These are phyloP conservation scores for Cyamopsis tetragonoloba DNA, from an alignment of 306 rosid species.

Conservation along the genomic window DNA sequence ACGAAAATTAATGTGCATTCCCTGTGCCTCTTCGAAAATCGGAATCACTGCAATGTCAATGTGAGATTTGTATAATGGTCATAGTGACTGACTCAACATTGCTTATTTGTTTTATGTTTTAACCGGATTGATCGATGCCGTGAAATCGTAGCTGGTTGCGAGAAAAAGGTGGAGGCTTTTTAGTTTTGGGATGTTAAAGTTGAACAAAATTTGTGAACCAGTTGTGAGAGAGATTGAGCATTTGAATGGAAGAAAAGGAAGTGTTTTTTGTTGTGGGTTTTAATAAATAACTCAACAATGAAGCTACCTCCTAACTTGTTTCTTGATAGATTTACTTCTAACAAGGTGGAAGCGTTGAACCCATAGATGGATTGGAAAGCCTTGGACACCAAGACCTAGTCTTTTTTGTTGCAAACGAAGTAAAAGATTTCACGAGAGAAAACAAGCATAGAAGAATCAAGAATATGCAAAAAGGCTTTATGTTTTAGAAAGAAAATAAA, in stretches of 20 bases:
- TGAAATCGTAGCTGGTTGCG: conserved; percentile 41
- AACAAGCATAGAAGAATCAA: conserved; percentile 36
- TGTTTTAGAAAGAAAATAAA: conserved; percentile 10
- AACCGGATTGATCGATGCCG: too few species aligned
- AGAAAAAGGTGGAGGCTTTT: conserved; percentile 61
- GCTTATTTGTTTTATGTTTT: too few species aligned
- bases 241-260: conserved; percentile 44
- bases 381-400: conserved; percentile 35
- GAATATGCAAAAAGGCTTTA: conserved; percentile 41
- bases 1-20: too few species aligned
- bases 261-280: conserved; percentile 12
- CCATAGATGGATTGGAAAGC: conserved; percentile 72
- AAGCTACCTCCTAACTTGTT: conserved; percentile 69
- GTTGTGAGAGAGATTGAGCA: conserved; percentile 64
- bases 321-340: conserved; percentile 46
- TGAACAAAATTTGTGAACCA: conserved; percentile 51
- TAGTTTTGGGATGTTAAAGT: conserved; percentile 42
- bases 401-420: conserved; percentile 54
- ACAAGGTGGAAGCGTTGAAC: conserved; percentile 49
- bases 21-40: too few species aligned
- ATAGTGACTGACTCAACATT: too few species aligned
- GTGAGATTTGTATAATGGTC: too few species aligned
- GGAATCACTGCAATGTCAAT: too few species aligned
- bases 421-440: conserved; percentile 38
- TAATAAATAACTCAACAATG: too few species aligned